Evolutionary conservation across 192 early-diverging fungal species (phyloP), one percentile per base, ranked within the genome.

Genomic region (Entophlyctis helioformis): DNA sequence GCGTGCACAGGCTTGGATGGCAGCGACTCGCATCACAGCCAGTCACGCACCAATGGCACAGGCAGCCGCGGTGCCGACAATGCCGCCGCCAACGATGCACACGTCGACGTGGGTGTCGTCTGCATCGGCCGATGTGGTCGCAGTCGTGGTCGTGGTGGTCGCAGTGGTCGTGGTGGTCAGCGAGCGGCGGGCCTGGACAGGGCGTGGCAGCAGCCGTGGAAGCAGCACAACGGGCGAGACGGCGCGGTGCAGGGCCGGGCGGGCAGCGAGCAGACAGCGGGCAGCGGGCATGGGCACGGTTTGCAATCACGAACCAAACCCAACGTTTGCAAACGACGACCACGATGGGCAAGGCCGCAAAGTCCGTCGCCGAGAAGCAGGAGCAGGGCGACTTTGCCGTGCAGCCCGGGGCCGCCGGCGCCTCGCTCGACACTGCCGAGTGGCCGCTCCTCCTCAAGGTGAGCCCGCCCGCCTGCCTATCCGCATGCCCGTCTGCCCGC

Each of bases 361-460:
- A 43, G 25, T 43, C 42, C 11, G 22, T 21, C 5, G 42, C 40
- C 33, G 1, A 50, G 2, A 10, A 12, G 10, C 29, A 44, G 26
- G 11, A 9, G 13, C 43, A 51, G 32, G 60, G 24, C 18, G 66
- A 70, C 44, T 63, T 59, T 34, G 31, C 58, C 37, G 95, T 98
- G 64, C 91, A 98, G 71, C 95, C 95, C 21, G 64, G 76, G 50
- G 59, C 70, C 28, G 54, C 71, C 38, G 83, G 81, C 11, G 78
- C 93, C 16, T 59, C 85, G 23, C 66, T 98, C 41, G 84, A 96
- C 60, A 88, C 95, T 20, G 84, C 89, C 31, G 71, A 83, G 55
- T 98, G 95, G 95, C 95, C 95, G 33, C 77, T 96, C 48, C 72
- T 98, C 48, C 69, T 98, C 56, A 95, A 96, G 76, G 56, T 58